These are phyloP conservation scores for Alternaria incomplexa DNA, from an alignment of 2,329 filamentous ascomycete species.

Conservation along the genomic window DNA sequence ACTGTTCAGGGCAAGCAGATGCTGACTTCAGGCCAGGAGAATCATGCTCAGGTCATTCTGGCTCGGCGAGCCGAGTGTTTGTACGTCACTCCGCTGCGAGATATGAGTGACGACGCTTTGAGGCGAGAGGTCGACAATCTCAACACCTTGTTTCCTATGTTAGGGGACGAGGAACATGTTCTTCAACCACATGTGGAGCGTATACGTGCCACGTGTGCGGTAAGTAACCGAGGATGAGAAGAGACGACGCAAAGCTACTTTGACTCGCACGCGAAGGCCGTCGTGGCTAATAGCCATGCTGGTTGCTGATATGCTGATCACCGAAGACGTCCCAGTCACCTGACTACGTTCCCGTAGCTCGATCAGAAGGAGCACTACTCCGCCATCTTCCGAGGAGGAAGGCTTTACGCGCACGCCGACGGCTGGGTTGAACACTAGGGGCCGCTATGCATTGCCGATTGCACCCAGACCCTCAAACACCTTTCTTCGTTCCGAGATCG, in stretches of 20 bases:
- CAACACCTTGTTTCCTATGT: slow-evolving; percentile 8
- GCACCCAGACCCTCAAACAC: neutral
- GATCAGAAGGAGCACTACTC: neutral
- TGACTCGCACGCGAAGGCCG: neutral
- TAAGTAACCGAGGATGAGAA: neutral
- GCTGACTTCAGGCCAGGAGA: neutral
- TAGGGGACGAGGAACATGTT: neutral
- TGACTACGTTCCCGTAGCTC: neutral
- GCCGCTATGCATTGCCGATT: neutral
- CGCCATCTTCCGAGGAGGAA: neutral
- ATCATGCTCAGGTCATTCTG: slow-evolving; percentile 7
- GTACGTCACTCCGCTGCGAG: neutral
- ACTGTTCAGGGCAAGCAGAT: accelerated
- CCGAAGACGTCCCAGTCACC: neutral
- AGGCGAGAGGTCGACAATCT: slow-evolving; percentile 3
- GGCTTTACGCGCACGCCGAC: neutral
- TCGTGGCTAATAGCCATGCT: neutral
- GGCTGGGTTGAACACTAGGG: neutral
- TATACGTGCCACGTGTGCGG: slow-evolving; percentile 2
- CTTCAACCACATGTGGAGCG: neutral
- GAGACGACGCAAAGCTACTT: neutral
- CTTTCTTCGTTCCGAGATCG: neutral
- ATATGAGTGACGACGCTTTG: slow-evolving; percentile 1
- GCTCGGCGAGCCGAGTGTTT: slow-evolving; percentile 5
- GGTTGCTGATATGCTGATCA: neutral